Percentiles rank a stretch among this genome's conserved stretches.
These are phyloP conservation scores for Nigrospora sphaerica DNA, from an alignment of 2,329 filamentous ascomycete genomes.

Conservation along the genomic window DNA sequence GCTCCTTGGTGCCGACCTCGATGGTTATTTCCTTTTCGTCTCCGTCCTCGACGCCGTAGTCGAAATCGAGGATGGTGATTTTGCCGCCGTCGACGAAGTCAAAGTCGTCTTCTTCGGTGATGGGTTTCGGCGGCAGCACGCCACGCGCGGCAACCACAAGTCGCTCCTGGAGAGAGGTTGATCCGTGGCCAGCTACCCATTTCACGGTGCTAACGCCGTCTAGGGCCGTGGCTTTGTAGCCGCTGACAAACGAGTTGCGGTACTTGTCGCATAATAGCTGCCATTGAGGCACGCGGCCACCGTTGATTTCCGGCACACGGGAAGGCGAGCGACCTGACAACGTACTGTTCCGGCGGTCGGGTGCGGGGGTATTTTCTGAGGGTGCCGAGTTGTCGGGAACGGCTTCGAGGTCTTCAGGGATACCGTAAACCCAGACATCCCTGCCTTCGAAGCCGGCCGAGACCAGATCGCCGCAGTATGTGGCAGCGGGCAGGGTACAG, in stretches of 20 bases:
- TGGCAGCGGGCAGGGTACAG: constrained; percentile 61
- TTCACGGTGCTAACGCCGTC: constrained; percentile 61
- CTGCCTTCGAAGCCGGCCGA: constrained; percentile 66
- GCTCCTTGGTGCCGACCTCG: constrained; percentile 64
- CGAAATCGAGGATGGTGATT: constrained; percentile 67
- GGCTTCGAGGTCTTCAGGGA: constrained; percentile 66
- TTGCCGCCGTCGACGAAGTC: constrained; percentile 75
- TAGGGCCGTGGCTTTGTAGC: constrained; percentile 57
- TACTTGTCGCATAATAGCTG: constrained; percentile 60
- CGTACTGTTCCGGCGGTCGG: constrained; percentile 30
- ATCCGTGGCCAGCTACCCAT: constrained; percentile 57
- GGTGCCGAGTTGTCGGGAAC: constrained; percentile 32
- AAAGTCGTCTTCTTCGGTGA: constrained; percentile 63
- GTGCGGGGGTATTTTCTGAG: no score
- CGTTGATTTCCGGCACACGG: constrained; percentile 27
- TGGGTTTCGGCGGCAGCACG: constrained; percentile 48
- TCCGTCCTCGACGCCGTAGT: constrained; percentile 53
- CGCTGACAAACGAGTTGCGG: constrained; percentile 64
- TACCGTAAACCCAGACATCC: constrained; percentile 72
- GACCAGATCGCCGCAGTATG: constrained; percentile 63
- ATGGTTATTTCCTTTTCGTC: constrained; percentile 54
- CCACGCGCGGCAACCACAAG: constrained; percentile 69
- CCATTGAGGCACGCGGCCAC: constrained; percentile 53
- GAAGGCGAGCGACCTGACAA: constrained; percentile 31
- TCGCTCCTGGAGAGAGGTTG: constrained; percentile 41